These are phyloP conservation scores for Prillingera fragicola DNA, from an alignment of 1,284 basidiomycete genomes.

Conservation along the genomic window DNA sequence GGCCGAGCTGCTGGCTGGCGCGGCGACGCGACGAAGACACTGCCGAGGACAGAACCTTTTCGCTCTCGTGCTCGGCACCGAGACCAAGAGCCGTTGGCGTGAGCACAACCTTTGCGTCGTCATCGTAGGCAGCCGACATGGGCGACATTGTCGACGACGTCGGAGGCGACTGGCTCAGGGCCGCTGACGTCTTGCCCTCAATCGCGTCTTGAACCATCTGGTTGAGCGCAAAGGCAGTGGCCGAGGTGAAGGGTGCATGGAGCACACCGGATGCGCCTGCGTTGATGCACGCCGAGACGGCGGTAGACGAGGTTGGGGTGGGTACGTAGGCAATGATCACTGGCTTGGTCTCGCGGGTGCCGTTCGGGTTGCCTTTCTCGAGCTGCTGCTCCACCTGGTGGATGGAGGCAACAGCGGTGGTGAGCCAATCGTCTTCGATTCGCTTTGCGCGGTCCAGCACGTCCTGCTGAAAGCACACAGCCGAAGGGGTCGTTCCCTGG, in stretches of 20 bases:
- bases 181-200: slow-evolving; percentile 14
- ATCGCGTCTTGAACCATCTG: slow-evolving; percentile 32
- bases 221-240: slow-evolving; percentile 24
- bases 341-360: slow-evolving; percentile 21
- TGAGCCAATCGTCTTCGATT: slow-evolving; percentile 44
- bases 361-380: slow-evolving; percentile 35
- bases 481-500: slow-evolving; percentile 43
- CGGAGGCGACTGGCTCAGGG: slow-evolving; percentile 9
- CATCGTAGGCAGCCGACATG: slow-evolving; percentile 8
- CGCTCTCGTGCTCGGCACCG: slow-evolving; percentile 39
- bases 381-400: slow-evolving; percentile 40
- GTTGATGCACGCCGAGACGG: slow-evolving; percentile 34
- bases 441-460: slow-evolving; percentile 39
- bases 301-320: slow-evolving; percentile 31
- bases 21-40: slow-evolving; percentile 5
- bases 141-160: background rate
- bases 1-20: slow-evolving; percentile 7
- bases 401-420: slow-evolving; percentile 34
- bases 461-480: slow-evolving; percentile 48
- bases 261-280: slow-evolving; percentile 43
- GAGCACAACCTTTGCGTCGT: slow-evolving; percentile 28
- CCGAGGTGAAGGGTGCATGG: slow-evolving; percentile 34
- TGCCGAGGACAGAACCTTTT: slow-evolving; percentile 26
- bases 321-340: slow-evolving; percentile 45
- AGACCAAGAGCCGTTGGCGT: slow-evolving; percentile 37